These are phyloP conservation scores for Pinus albicaulis DNA, from an alignment of 75 land plant genomes.

Conservation along the genomic window DNA sequence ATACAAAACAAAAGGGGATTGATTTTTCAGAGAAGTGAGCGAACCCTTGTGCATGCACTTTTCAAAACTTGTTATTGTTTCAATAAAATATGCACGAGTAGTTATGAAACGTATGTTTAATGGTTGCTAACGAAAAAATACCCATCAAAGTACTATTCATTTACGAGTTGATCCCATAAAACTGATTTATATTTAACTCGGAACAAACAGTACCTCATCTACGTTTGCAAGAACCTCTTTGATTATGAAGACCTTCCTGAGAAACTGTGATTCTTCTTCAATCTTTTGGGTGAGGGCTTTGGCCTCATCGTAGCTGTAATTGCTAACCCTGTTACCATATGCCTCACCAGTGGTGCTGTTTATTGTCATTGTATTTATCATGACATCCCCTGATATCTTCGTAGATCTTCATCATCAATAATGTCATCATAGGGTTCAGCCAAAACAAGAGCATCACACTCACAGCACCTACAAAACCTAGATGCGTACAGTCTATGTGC, in stretches of 20 bases:
- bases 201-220: slow-evolving; percentile 31
- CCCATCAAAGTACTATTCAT: neutral
- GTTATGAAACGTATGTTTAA: neutral
- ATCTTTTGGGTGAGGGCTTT: slow-evolving; percentile 61
- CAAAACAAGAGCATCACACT: slow-evolving; percentile 34
- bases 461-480: slow-evolving; percentile 21
- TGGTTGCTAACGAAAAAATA: neutral
- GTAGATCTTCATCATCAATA: neutral
- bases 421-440: slow-evolving; percentile 1
- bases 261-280: slow-evolving; percentile 36
- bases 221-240: slow-evolving; percentile 38
- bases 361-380: neutral
- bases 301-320: slow-evolving; percentile 42
- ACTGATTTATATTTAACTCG: neutral
- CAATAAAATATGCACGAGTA: neutral
- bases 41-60: neutral
- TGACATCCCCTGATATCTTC: slow-evolving; percentile 9
- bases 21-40: neutral
- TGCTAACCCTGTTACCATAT: slow-evolving; percentile 12
- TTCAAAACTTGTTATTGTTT: neutral
- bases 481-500: slow-evolving; percentile 69
- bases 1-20: neutral
- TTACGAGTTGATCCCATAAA: neutral
- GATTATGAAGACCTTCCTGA: slow-evolving; percentile 50
- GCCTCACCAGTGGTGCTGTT: slow-evolving; percentile 11